A percentile compares a stretch with the other conserved stretches of the same genome.
phyloP scores from a whole-genome alignment of 371 early-diverging fungal species.

The Amoeboaphelidium protococcarum region DNA sequence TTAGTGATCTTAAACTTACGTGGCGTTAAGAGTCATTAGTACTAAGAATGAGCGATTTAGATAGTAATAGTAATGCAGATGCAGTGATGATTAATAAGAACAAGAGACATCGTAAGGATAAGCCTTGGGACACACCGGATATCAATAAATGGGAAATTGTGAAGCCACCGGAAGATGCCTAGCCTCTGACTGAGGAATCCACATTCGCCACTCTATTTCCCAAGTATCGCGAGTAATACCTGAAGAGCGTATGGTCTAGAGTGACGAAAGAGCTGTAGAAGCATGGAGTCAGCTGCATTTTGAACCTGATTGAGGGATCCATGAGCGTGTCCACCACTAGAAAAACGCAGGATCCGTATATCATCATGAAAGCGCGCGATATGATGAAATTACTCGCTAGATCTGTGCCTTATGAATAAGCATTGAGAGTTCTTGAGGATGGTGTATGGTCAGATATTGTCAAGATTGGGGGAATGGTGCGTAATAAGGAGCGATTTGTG shows the following conservation, averaged over 20 bases:
- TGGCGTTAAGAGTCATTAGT: too few relatives aligned
- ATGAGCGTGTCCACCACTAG: conserved; percentile 95
- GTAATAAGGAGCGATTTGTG: conserved; percentile 90
- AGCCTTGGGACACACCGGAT: conserved; percentile 70
- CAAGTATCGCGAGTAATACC: conserved; percentile 87
- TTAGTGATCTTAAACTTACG: too few relatives aligned
- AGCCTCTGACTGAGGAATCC: conserved; percentile 80
- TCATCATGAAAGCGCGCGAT: conserved; percentile 87
- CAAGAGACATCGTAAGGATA: conserved; percentile 8
- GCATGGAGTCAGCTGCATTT: conserved; percentile 62
- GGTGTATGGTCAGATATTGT: conserved; percentile 83
- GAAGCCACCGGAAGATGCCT: conserved; percentile 41
- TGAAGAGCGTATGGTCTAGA: conserved; percentile 83
- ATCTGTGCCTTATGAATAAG: conserved; percentile 83
- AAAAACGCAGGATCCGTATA: conserved; percentile 91
- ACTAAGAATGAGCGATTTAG: too few relatives aligned
- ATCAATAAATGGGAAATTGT: conserved; percentile 87
- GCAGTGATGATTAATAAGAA: conserved; percentile 4
- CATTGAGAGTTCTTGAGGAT: conserved; percentile 78
- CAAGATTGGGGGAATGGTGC: conserved; percentile 78
- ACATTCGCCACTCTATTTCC: conserved; percentile 95
- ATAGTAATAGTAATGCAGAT: too few relatives aligned
- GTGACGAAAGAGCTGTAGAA: conserved; percentile 64
- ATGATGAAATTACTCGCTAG: conserved; percentile 81
- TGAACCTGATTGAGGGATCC: conserved; percentile 86